These are phyloP conservation scores for Piper longum DNA, from an alignment of 164 flowering plant genomes.

Conservation along the genomic window DNA sequence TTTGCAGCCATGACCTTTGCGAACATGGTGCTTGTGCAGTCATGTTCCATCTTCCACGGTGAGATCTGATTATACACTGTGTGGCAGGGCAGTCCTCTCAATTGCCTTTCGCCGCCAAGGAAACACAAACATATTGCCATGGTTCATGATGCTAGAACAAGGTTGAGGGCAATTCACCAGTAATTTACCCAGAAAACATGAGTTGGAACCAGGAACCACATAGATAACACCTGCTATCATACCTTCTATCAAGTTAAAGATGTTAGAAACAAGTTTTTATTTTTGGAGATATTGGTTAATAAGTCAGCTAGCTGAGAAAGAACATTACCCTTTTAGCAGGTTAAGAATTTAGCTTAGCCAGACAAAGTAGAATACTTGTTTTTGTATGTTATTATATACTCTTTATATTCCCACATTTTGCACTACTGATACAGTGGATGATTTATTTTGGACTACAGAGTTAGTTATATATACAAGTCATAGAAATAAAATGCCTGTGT, in stretches of 20 bases:
- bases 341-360: neutral
- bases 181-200: neutral
- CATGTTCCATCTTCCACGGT: slow-evolving; percentile 1
- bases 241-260: too few species aligned
- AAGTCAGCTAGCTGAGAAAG: neutral
- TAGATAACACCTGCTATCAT: neutral
- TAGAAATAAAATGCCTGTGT: too few species aligned
- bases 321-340: neutral
- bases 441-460: too few species aligned
- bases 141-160: neutral
- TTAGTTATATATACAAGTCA: too few species aligned
- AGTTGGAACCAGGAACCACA: neutral
- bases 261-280: too few species aligned
- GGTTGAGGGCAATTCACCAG: neutral
- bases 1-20: slow-evolving; percentile 7
- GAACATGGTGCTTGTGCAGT: neutral
- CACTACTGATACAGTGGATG: too few species aligned
- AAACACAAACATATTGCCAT: neutral
- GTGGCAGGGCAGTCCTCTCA: slow-evolving; percentile 8
- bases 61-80: neutral
- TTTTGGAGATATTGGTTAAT: neutral
- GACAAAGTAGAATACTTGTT: neutral
- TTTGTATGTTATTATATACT: too few species aligned
- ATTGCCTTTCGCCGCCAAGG: slow-evolving; percentile 1
- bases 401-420: too few species aligned